Percentiles rank a stretch among this genome's conserved stretches.
phyloP scores from a whole-genome alignment of 495 filamentous ascomycete species.

The Aspergillus affinis region DNA sequence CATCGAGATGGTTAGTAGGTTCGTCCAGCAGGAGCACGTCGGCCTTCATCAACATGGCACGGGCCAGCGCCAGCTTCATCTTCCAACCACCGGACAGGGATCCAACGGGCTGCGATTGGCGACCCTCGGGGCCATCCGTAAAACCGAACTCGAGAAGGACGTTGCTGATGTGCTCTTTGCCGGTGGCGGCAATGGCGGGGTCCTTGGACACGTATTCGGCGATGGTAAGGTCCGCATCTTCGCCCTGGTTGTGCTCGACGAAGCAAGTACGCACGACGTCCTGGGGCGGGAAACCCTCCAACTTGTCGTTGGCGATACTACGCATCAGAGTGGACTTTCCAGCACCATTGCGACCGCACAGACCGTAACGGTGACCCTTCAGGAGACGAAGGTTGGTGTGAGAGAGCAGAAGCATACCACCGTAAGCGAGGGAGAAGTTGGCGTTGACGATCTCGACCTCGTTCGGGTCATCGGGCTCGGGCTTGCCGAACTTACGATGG shows the following conservation, averaged over 20 bases:
- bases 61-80: constrained; percentile 97
- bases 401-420: constrained; percentile 94
- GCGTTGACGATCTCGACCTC: constrained; percentile 96
- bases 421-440: constrained; percentile 96
- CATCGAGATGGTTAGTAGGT: constrained; percentile 98
- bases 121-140: constrained; percentile 82
- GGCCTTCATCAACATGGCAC: constrained; percentile 94
- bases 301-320: constrained; percentile 90
- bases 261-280: constrained; percentile 94
- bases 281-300: constrained; percentile 93
- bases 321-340: constrained; percentile 99
- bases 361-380: constrained; percentile 95
- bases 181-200: constrained; percentile 72
- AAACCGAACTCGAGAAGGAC: constrained; percentile 93
- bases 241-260: constrained; percentile 97
- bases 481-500: constrained; percentile 80
- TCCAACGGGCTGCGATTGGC: constrained; percentile 83
- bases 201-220: constrained; percentile 87
- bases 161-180: constrained; percentile 72
- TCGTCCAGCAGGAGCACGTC: constrained; percentile 96
- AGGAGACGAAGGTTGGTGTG: constrained; percentile 94
- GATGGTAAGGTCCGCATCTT: constrained; percentile 93
- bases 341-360: constrained; percentile 94
- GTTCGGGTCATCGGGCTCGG: constrained; percentile 80
- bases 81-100: constrained; percentile 99